phyloP scores from a whole-genome alignment of 1,284 basidiomycete genomes.

The Ganoderma lingzhi region DNA sequence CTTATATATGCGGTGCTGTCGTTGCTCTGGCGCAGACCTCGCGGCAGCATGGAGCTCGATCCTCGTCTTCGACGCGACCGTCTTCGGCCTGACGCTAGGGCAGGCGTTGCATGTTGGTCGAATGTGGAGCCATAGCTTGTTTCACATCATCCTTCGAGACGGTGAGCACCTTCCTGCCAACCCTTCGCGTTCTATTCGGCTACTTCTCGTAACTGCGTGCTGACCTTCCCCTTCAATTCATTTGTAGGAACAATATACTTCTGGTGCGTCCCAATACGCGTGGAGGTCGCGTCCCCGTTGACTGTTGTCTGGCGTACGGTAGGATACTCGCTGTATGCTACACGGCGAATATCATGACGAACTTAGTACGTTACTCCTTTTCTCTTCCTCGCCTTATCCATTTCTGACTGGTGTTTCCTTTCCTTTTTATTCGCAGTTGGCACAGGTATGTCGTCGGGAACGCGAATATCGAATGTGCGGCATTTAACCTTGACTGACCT shows the following conservation, averaged over 20 bases:
- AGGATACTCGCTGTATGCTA: constrained; percentile 15
- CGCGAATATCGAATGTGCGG: background rate
- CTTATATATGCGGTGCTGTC: background rate
- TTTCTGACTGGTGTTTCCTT: background rate
- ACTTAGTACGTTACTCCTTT: background rate
- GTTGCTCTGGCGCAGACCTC: constrained; percentile 1
- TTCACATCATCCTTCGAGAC: constrained; percentile 12
- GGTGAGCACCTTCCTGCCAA: constrained; percentile 6
- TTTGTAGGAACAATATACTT: constrained; percentile 15
- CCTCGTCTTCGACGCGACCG: constrained; percentile 10
- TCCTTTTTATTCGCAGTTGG: background rate
- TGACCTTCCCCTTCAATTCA: background rate
- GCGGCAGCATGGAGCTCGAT: constrained; percentile 9
- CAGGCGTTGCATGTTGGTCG: constrained; percentile 3
- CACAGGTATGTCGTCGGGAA: background rate
- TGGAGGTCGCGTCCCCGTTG: background rate
- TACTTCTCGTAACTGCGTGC: no score
- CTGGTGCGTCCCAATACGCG: constrained; percentile 1
- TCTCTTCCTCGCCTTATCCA: no score
- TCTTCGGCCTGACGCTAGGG: constrained; percentile 10
- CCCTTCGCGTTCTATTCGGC: background rate
- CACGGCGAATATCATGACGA: constrained; percentile 12
- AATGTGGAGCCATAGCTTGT: constrained; percentile 8
- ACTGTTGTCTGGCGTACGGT: no score
- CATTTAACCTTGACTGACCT: no score